phyloP scores from a whole-genome alignment of 2,329 filamentous ascomycete genomes.

The Paraphoma sp. region DNA sequence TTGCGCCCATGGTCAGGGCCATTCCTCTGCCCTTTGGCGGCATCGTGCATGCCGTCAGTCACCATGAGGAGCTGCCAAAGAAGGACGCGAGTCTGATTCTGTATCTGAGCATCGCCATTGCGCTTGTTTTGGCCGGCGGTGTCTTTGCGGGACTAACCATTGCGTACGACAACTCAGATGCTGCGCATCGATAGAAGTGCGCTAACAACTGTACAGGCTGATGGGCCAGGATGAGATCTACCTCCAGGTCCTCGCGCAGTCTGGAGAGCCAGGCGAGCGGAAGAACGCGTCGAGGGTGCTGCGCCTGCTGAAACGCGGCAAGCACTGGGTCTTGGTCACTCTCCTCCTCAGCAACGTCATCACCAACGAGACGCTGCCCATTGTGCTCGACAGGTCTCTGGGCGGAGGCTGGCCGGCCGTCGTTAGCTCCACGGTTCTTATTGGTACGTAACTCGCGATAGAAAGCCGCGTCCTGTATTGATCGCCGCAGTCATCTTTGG shows the following conservation, averaged over 20 bases:
- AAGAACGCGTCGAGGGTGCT: constrained; percentile 85
- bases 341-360: constrained; percentile 95
- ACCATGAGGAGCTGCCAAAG: constrained; percentile 42
- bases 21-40: constrained; percentile 38
- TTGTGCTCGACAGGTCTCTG: constrained; percentile 90
- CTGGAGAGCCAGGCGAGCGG: constrained; percentile 82
- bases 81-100: constrained; percentile 76
- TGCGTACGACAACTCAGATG: constrained; percentile 61
- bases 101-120: constrained; percentile 78
- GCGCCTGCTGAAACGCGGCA: constrained; percentile 80
- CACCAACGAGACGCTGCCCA: constrained; percentile 90
- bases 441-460: constrained; percentile 67
- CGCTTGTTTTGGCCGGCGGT: constrained; percentile 85
- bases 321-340: constrained; percentile 98
- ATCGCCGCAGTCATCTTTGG: constrained; percentile 84
- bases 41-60: constrained; percentile 21
- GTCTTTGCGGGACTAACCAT: constrained; percentile 95
- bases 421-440: constrained; percentile 88
- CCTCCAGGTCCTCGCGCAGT: constrained; percentile 89
- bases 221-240: constrained; percentile 93
- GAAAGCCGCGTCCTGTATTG: not conserved
- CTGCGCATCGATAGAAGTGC: not conserved
- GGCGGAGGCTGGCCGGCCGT: constrained; percentile 95
- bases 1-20: constrained; percentile 42
- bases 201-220: constrained; percentile 51